Evolutionary conservation across 148 eudicot species (phyloP), one percentile per base, ranked within the genome.

Genomic region (Talinum fruticosum): DNA sequence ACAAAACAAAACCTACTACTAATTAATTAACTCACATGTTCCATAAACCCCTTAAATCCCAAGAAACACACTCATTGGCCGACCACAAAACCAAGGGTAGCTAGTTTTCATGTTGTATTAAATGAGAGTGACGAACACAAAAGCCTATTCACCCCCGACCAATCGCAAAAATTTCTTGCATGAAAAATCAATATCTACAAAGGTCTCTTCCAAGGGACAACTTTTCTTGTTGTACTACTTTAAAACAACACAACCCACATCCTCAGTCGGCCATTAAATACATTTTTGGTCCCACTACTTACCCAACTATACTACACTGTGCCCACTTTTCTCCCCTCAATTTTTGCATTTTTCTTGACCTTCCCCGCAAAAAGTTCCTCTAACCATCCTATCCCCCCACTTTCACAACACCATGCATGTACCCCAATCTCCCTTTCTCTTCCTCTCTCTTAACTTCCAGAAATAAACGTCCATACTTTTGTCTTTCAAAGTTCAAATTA

Each of bases 231-330:
- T 66, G 78, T 37, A 66, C 73, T 65, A 67, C 73, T 68, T 73
- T 74, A 13, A 23, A 28, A 74, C 34, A 68, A 74, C 73, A 67
- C 19, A 36, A 35, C 71, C 82, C 28, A 79, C 53, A 28, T 74
- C 73, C 38, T 74, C 38, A 54, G 68, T 79, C 67, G 66, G 77
- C 77, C 64, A 65, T 79, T 74, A 18, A 79, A 74, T 49, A 23
- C 78, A 2, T 15, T 24, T 4, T 54, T 54, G 44, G 59, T 28
- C 51, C 67, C 66, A 66, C 79, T 19, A 10, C 35, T n/a, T 66
- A 38, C 49, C 70, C 72, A 79, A 44, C 59, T 72, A 28, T 35
- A 0, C 41, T 61, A 8, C 66, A 21, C 0, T 21, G 5, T 61
- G 19, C 32, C 66, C 66, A 61, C 30, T 61, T 51, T 45, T 8